These are phyloP conservation scores for Phytophthora idaei DNA, from an alignment of 352 stramenopile species.

Conservation along the genomic window DNA sequence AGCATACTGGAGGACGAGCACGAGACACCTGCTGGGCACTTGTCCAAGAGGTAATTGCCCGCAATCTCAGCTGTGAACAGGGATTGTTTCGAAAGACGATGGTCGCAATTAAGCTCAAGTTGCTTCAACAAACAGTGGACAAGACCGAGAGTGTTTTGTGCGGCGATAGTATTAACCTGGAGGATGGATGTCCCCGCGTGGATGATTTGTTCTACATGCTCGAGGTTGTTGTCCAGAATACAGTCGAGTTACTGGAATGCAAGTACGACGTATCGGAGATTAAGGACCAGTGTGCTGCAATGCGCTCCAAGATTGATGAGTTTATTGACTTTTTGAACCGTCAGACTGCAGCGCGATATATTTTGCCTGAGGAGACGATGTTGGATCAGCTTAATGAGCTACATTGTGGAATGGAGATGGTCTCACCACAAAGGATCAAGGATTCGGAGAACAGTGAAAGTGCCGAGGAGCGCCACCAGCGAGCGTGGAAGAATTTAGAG, in stretches of 20 bases:
- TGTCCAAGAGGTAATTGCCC: conserved; percentile 39
- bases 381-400: conserved; percentile 19
- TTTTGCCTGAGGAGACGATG: conserved; percentile 6
- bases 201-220: conserved; percentile 44
- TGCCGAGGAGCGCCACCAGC: conserved; percentile 16
- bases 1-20: conserved; percentile 47
- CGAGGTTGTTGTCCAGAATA: conserved; percentile 15
- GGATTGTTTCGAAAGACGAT: conserved; percentile 47
- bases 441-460: conserved; percentile 16
- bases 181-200: conserved; percentile 12
- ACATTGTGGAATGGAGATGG: conserved; percentile 6
- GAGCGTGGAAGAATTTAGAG: conserved; percentile 25
- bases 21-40: conserved; percentile 67
- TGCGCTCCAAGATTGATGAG: conserved; percentile 17
- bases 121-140: conserved; percentile 21
- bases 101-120: conserved; percentile 32
- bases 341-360: conserved; percentile 6
- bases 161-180: conserved; percentile 1
- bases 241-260: conserved; percentile 20
- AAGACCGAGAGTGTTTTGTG: conserved; percentile 8
- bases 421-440: conserved; percentile 2
- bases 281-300: conserved; percentile 7
- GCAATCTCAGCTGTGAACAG: conserved; percentile 38
- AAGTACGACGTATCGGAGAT: conserved; percentile 26
- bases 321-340: conserved; percentile 30